Percentiles rank a stretch among this genome's conserved stretches.
These are phyloP conservation scores for Fraxinus nigra DNA, from an alignment of 305 asterid genomes.

Conservation along the genomic window DNA sequence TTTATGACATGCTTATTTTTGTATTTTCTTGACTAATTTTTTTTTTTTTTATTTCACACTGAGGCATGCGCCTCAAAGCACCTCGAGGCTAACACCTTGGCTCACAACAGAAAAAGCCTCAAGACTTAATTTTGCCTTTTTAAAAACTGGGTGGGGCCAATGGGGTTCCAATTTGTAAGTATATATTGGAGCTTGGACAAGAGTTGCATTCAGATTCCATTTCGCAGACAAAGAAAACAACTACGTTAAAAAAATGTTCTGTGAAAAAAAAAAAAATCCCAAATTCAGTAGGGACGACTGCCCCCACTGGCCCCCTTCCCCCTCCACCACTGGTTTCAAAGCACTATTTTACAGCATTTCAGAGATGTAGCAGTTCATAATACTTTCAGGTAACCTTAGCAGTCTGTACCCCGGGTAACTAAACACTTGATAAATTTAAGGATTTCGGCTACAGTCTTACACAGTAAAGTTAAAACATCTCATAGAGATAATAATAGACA, in stretches of 20 bases:
- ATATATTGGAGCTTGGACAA: not conserved
- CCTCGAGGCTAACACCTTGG: not conserved
- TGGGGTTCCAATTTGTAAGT: not conserved
- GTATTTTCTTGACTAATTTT: not conserved
- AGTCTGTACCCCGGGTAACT: not conserved
- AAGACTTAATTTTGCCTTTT: not conserved
- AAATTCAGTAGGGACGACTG: not conserved
- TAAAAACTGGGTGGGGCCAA: not conserved
- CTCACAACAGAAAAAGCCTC: not conserved
- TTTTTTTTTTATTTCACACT: not conserved
- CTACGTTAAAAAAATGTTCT: not conserved
- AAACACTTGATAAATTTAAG: not conserved
- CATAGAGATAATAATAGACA: not conserved
- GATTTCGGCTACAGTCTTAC: not conserved
- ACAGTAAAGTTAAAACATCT: not conserved
- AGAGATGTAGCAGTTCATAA: not conserved
- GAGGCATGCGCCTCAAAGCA: not conserved
- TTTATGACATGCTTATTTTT: not conserved
- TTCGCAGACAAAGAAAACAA: not conserved
- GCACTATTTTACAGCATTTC: not conserved
- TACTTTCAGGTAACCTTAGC: not conserved
- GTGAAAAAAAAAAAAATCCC: not conserved
- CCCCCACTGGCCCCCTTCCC: not conserved
- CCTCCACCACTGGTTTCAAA: not conserved
- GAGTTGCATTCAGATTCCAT: not conserved